These are phyloP conservation scores for Miscanthus sacchariflorus DNA, from an alignment of 202 grass and related monocot species.

Conservation along the genomic window DNA sequence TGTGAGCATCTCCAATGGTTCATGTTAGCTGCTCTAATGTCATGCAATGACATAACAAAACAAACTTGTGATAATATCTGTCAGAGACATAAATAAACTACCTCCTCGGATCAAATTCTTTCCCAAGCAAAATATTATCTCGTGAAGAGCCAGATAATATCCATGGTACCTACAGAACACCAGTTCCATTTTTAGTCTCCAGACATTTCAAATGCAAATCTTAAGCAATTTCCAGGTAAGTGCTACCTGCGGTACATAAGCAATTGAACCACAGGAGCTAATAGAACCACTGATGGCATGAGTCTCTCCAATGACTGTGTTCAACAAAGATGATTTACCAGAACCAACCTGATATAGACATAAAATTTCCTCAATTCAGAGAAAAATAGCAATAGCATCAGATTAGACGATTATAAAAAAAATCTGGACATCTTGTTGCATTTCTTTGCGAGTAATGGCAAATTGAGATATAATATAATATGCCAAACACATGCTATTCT, in stretches of 20 bases:
- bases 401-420: neutral
- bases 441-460: slow-evolving; percentile 4
- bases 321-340: slow-evolving; percentile 94
- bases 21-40: neutral
- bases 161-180: slow-evolving; percentile 82
- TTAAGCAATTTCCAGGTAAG: slow-evolving; percentile 48
- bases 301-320: slow-evolving; percentile 90
- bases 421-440: neutral
- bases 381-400: slow-evolving; percentile 20
- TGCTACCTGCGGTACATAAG: slow-evolving; percentile 90
- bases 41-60: neutral
- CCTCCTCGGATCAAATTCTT: slow-evolving; percentile 79
- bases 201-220: slow-evolving; percentile 27
- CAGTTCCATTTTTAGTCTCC: slow-evolving; percentile 32
- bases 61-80: neutral
- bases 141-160: slow-evolving; percentile 85
- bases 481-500: slow-evolving; percentile 27
- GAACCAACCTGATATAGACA: slow-evolving; percentile 83
- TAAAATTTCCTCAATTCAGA: slow-evolving; percentile 37
- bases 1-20: neutral
- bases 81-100: slow-evolving; percentile 40
- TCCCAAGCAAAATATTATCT: slow-evolving; percentile 95
- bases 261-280: slow-evolving; percentile 61
- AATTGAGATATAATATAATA: slow-evolving; percentile 1
- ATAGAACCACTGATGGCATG: slow-evolving; percentile 64